Evolutionary conservation across 2,329 filamentous ascomycete genomes (phyloP).

Genomic region (Sporothrix globosa): DNA sequence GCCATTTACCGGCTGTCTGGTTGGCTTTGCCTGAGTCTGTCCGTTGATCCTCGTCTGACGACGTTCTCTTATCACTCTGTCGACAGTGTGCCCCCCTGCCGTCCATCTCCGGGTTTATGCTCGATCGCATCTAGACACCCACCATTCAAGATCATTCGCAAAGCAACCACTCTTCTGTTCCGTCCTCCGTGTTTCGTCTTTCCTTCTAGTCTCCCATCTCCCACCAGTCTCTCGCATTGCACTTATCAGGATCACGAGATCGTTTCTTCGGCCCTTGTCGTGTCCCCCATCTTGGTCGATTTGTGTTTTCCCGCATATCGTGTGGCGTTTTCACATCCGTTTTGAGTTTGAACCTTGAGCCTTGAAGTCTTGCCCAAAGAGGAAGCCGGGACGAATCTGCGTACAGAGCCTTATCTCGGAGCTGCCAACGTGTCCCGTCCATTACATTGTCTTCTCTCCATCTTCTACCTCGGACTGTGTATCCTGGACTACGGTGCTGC

Average conservation of each 20-base stretch:
- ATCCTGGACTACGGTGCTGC: constrained; percentile 23
- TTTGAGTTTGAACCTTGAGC: constrained; percentile 1
- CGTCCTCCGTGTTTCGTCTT: constrained; percentile 18
- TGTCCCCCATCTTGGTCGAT: background rate
- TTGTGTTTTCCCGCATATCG: constrained; percentile 22
- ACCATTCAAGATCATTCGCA: background rate
- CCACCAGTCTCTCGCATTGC: background rate
- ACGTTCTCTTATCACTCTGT: background rate
- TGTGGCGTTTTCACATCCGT: constrained; percentile 27
- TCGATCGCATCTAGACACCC: constrained; percentile 17
- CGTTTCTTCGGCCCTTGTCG: background rate
- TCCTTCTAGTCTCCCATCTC: background rate
- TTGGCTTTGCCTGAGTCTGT: background rate
- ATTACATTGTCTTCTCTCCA: background rate
- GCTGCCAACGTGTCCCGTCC: background rate
- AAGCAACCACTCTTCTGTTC: background rate
- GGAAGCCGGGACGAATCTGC: constrained; percentile 33
- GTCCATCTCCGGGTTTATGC: constrained; percentile 12
- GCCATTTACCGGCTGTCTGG: constrained; percentile 22
- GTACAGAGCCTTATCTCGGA: constrained; percentile 35
- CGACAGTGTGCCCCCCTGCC: background rate
- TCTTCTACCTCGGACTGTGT: background rate
- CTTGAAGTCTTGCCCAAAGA: background rate
- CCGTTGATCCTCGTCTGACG: background rate
- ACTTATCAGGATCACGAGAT: constrained; percentile 15